These are phyloP conservation scores for Fraxinus angustifolia DNA, from an alignment of 305 asterid genomes.

Conservation along the genomic window DNA sequence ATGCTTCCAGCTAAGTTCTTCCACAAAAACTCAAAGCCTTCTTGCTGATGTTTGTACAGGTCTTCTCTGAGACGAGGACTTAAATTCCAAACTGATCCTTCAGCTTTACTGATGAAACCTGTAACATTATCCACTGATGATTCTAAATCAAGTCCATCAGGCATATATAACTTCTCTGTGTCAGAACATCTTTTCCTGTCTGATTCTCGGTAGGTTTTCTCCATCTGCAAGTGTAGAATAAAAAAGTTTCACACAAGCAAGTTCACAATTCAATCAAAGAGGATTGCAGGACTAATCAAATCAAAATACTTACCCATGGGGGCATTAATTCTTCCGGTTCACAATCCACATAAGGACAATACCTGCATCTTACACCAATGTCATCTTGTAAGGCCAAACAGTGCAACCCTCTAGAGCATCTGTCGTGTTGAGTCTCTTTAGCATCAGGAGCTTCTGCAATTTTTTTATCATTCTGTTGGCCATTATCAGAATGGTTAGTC, in stretches of 20 bases:
- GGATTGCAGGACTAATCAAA: neutral
- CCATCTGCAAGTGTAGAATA: conserved; percentile 24
- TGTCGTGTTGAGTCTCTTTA: conserved; percentile 28
- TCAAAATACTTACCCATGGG: conserved; percentile 29
- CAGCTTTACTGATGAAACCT: conserved; percentile 3
- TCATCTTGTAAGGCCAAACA: conserved; percentile 34
- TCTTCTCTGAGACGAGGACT: conserved; percentile 37
- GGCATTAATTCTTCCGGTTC: conserved; percentile 46
- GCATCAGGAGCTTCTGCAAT: conserved; percentile 3
- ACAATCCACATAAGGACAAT: conserved; percentile 35
- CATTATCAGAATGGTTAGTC: conserved; percentile 12
- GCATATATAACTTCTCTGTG: conserved; percentile 18
- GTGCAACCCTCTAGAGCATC: conserved; percentile 46
- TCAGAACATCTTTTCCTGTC: conserved; percentile 18
- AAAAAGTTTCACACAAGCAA: neutral
- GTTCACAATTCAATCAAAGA: neutral
- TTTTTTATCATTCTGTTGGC: conserved; percentile 26
- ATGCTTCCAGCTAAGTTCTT: conserved; percentile 59
- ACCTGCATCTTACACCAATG: conserved; percentile 39
- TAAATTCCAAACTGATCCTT: conserved; percentile 60
- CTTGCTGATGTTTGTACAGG: conserved; percentile 68
- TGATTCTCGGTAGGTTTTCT: conserved; percentile 3
- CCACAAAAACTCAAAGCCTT: conserved; percentile 74
- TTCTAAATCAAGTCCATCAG: conserved; percentile 15
- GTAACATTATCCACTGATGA: conserved; percentile 7